phyloP scores from a whole-genome alignment of 2,329 filamentous ascomycete genomes.

The Balansia obtecta region DNA sequence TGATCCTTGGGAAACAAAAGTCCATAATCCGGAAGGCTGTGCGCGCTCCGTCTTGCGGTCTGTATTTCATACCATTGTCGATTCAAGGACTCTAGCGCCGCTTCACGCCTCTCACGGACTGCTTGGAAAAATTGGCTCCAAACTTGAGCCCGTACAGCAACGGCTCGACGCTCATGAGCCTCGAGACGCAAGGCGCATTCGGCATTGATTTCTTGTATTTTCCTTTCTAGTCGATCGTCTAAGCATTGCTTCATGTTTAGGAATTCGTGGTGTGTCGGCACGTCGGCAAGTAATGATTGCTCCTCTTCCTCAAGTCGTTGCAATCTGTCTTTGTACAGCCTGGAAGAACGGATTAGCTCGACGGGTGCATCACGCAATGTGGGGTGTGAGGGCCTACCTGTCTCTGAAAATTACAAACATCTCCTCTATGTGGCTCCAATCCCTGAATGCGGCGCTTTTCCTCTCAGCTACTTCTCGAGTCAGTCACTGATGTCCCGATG shows the following conservation, averaged over 20 bases:
- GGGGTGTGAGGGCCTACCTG: constrained; percentile 36
- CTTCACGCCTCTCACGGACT: constrained; percentile 71
- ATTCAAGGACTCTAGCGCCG: constrained; percentile 66
- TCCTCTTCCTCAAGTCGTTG: constrained; percentile 65
- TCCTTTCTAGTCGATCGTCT: constrained; percentile 69
- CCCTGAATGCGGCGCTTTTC: constrained; percentile 69
- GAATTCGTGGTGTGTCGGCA: constrained; percentile 79
- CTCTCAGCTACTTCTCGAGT: constrained; percentile 47
- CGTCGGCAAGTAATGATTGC: constrained; percentile 43
- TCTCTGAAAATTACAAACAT: constrained; percentile 81
- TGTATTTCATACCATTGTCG: constrained; percentile 90
- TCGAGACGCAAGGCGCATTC: constrained; percentile 63
- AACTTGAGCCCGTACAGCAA: constrained; percentile 74
- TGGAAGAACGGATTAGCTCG: constrained; percentile 21
- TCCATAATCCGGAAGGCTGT: constrained; percentile 69
- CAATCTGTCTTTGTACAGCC: constrained; percentile 79
- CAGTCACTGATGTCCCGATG: background rate
- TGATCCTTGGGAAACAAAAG: constrained; percentile 68
- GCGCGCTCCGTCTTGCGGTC: constrained; percentile 70
- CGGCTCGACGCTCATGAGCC: constrained; percentile 59
- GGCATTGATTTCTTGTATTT: constrained; percentile 61
- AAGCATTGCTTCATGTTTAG: constrained; percentile 82
- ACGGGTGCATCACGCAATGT: background rate
- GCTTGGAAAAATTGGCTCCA: constrained; percentile 86
- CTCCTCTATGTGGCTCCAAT: constrained; percentile 69